Base-by-base conservation (phyloP, 331 rosid species). In the Malus hybrid region DNA sequence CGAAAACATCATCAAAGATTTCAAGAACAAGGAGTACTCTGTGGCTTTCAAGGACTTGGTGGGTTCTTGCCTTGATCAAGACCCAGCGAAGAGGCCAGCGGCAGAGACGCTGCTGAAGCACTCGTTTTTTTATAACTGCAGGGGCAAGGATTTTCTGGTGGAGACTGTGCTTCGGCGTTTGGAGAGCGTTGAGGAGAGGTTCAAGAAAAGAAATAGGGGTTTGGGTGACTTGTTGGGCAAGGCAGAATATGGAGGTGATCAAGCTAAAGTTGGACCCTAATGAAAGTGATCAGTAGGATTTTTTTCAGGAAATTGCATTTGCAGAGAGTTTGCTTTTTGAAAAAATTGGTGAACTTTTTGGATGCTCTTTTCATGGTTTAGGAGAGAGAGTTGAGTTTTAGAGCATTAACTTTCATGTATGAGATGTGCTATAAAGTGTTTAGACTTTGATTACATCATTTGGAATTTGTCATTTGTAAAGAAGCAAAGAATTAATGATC, bases 131-230 rank as follows among this genome's bases (percentile, higher is more conserved):
- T 79, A 74, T 66, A 81, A 84, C 24, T 84, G 84, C 31, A 82
- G 78, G 64, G 85, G 88, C 0, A n/a, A 70, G 0, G 90, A 88
- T 6, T 81, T 73, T 73, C 71, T 90, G 11, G 86, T 77, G 5
- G 86, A 75, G 80, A 90, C 73, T 22, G 60, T 90, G 34, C 22
- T 90, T 31, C 77, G 57, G 18, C 88, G 84, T 6, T 32, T 90
- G 80, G 86, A 89, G 0, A 78, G 79, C 22, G 84, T 90, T 13
- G 93, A 86, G 75, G 84, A 85, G 10, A 76, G 91, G 74, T 88
- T 88, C 67, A 81, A 71, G 33, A 80, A 80, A 31, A 76, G 63
- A 9, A 57, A 20, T 13, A 16, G 63, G 85, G 84, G 65, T 20
- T 71, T 57, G 64, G 36, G 18, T 31, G 70, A 32, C 13, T 11